These are phyloP conservation scores for Endothia cerciana DNA, from an alignment of 2,329 filamentous ascomycete species.

Conservation along the genomic window DNA sequence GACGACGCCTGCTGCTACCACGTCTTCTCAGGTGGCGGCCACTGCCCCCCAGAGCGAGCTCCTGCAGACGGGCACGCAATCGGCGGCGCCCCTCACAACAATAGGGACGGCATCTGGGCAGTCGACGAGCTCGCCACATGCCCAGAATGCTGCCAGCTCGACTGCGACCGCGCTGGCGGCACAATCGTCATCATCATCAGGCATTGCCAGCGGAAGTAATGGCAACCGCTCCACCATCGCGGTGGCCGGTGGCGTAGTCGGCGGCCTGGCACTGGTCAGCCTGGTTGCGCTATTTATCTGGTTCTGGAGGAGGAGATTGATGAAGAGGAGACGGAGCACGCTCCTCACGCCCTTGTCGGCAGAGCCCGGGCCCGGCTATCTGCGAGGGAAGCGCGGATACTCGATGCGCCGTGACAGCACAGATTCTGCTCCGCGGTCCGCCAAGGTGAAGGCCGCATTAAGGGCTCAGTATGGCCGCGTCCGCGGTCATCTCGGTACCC, in stretches of 20 bases:
- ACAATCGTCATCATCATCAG: neutral
- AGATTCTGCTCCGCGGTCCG: conserved; percentile 52
- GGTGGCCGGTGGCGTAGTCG: conserved; percentile 56
- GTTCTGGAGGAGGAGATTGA: conserved; percentile 51
- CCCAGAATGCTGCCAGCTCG: conserved; percentile 16
- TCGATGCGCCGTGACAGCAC: conserved; percentile 50
- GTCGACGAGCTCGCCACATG: conserved; percentile 22
- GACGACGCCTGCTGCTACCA: conserved; percentile 28
- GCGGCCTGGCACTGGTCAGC: conserved; percentile 50
- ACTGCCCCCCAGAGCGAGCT: conserved; percentile 26
- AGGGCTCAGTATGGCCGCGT: conserved; percentile 43
- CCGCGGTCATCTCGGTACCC: conserved; percentile 39
- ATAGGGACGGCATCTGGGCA: conserved; percentile 25
- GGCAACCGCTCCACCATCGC: conserved; percentile 44
- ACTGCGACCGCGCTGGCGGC: conserved; percentile 34
- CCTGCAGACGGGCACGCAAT: conserved; percentile 16
- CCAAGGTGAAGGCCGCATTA: conserved; percentile 46
- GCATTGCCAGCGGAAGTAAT: conserved; percentile 30
- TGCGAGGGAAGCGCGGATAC: conserved; percentile 41
- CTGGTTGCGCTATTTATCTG: conserved; percentile 54
- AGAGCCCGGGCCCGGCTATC: conserved; percentile 31
- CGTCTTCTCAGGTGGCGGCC: conserved; percentile 5
- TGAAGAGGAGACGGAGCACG: conserved; percentile 50
- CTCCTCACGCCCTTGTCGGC: conserved; percentile 53
- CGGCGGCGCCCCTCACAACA: conserved; percentile 27